A percentile compares a stretch with the other conserved stretches of the same genome.
These are phyloP conservation scores for Calonectria naviculata DNA, from an alignment of 2,329 filamentous ascomycete genomes.

Conservation along the genomic window DNA sequence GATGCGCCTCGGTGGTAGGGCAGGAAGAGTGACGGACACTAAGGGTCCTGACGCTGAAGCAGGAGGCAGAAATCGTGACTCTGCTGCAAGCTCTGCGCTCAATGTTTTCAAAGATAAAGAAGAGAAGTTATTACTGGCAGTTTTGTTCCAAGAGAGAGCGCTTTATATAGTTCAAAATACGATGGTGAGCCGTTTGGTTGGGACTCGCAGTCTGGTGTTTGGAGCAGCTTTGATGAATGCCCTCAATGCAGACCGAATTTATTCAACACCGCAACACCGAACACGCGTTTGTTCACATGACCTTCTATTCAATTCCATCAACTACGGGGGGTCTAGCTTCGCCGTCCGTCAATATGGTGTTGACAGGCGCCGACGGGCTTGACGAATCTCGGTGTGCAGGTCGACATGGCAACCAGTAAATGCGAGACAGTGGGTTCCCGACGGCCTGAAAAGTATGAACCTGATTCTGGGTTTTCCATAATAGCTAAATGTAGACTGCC, in stretches of 20 bases:
- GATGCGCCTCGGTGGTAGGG: neutral
- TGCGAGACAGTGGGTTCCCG: neutral
- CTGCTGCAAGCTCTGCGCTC: neutral
- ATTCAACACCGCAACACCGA: slow-evolving; percentile 1
- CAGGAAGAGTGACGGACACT: neutral
- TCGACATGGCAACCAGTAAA: neutral
- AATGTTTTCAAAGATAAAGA: neutral
- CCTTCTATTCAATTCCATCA: neutral
- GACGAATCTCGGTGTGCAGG: neutral
- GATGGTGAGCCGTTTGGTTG: neutral
- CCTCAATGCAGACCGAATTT: neutral
- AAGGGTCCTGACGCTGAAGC: neutral
- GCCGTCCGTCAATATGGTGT: slow-evolving; percentile 12
- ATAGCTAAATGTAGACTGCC: too few relatives aligned
- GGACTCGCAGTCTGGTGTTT: neutral
- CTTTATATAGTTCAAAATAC: neutral
- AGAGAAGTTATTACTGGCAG: neutral
- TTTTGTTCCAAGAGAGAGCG: neutral
- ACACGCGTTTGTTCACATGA: slow-evolving; percentile 10
- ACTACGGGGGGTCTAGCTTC: neutral
- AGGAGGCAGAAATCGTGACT: neutral
- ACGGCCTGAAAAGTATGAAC: too few relatives aligned
- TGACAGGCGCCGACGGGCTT: slow-evolving; percentile 12
- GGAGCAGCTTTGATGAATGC: slow-evolving; percentile 5
- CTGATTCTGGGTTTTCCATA: neutral